Conservation (phyloP, 2,329 filamentous ascomycete species). For the Keithomyces neogunnii region DNA sequence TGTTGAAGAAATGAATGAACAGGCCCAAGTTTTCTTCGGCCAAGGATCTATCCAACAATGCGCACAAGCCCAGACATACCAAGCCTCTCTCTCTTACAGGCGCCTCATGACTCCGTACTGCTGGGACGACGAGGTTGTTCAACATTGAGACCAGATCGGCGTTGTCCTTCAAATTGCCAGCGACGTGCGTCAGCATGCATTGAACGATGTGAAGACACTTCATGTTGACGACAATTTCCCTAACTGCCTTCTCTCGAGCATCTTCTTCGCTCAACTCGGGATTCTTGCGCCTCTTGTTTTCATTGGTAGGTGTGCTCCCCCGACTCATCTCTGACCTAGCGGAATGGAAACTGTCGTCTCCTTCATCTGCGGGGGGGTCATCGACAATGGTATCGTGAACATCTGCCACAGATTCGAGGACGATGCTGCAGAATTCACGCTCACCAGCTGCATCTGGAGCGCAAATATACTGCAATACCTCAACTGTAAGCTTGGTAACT, state of each 20-base stretch:
- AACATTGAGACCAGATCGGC: slow-evolving; percentile 93
- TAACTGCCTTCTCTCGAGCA: slow-evolving; percentile 66
- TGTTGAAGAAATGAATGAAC: slow-evolving; percentile 93
- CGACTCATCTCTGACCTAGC: slow-evolving; percentile 77
- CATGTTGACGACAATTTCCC: slow-evolving; percentile 94
- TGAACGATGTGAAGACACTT: slow-evolving; percentile 96
- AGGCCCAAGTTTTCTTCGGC: slow-evolving; percentile 86
- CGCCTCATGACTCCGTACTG: slow-evolving; percentile 85
- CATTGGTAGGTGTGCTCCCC: slow-evolving; percentile 46
- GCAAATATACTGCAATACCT: slow-evolving; percentile 76
- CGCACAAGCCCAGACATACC: slow-evolving; percentile 82
- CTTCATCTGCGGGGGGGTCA: slow-evolving; percentile 48
- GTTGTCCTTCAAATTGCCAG: slow-evolving; percentile 80
- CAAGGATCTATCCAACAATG: slow-evolving; percentile 81
- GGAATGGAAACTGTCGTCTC: slow-evolving; percentile 78
- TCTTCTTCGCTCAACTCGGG: slow-evolving; percentile 52
- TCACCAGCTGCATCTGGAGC: slow-evolving; percentile 66
- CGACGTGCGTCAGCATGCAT: slow-evolving; percentile 92
- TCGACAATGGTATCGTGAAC: slow-evolving; percentile 90
- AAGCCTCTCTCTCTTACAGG: slow-evolving; percentile 87
- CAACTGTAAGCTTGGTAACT: slow-evolving; percentile 78
- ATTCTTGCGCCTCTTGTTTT: slow-evolving; percentile 31
- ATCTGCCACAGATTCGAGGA: slow-evolving; percentile 90
- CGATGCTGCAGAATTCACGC: slow-evolving; percentile 73
- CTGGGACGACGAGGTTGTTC: slow-evolving; percentile 92